Conservation (phyloP, 129 eudicot species). For the Flaveria robusta region DNA sequence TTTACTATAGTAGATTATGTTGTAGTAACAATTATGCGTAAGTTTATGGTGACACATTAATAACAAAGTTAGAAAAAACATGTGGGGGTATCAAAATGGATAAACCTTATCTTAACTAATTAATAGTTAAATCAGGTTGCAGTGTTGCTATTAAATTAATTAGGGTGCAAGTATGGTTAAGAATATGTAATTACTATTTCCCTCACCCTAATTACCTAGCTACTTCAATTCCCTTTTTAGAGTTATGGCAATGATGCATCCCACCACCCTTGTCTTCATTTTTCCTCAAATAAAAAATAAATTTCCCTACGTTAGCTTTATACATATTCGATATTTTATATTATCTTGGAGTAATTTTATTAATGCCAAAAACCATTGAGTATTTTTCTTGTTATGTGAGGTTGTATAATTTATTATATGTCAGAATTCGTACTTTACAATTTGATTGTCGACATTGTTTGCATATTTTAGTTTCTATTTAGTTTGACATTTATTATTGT, state of each 20-base stretch:
- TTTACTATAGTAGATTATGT: too few species aligned
- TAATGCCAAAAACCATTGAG: background rate
- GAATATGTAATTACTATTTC: slow-evolving; percentile 27
- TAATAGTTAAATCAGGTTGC: background rate
- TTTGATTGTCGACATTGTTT: too few species aligned
- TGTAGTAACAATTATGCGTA: too few species aligned
- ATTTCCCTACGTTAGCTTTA: slow-evolving; percentile 9
- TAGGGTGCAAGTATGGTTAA: slow-evolving; percentile 31
- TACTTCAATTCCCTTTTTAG: slow-evolving; percentile 29
- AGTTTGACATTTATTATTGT: too few species aligned
- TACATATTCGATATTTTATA: background rate
- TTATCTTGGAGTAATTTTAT: background rate
- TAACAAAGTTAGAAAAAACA: too few species aligned
- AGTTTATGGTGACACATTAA: too few species aligned
- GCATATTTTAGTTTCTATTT: too few species aligned
- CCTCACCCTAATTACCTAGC: slow-evolving; percentile 21
- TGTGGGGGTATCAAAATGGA: background rate
- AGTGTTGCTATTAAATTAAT: slow-evolving; percentile 18
- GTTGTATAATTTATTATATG: too few species aligned
- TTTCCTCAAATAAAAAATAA: slow-evolving; percentile 27
- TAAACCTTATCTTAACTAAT: background rate
- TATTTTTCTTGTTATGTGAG: background rate
- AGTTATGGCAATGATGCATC: slow-evolving; percentile 42
- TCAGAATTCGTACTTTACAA: too few species aligned
- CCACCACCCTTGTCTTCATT: slow-evolving; percentile 41